Evolutionary conservation across 108 stramenopile species (phyloP), one percentile per base, ranked within the genome.

Genomic region (Nannochloropsis gaditana): DNA sequence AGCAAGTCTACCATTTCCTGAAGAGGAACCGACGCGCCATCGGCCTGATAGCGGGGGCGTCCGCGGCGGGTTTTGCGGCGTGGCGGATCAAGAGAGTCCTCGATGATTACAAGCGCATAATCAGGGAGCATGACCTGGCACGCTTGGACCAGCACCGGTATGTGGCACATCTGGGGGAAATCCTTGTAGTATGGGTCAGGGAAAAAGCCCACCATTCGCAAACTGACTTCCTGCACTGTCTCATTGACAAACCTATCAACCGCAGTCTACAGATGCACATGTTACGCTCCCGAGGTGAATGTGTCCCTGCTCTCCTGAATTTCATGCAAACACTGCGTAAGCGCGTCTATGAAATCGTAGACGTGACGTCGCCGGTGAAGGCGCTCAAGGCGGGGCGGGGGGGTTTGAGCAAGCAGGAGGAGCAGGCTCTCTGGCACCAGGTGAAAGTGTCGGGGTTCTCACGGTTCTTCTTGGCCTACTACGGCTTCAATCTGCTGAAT

Each of bases 301-400:
- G 85, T 82, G 9, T 81, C 1, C 43, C 85, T 19, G 88, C 88
- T 11, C 59, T 89, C 42, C 50, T 43, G 5, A 89, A 83, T 44
- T 89, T 89, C 82, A 43, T 89, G 21, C 88, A 84, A 21, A 85
- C 88, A 1, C 88, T 88, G 79, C 79, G 85, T 5, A 82, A 81
- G 44, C 84, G 88, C 50, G 84, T 88, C n/a, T 83, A 85, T 42
- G 31, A 59, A 9, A 82, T 84, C n/a, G 88, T 84, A 10, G 88
- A 88, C 82, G 84, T 88, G 11, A 83, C 85, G 6, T 44, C 82
- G 10, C 88, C 88, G 44, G 88, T 88, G 31, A 83, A 83, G 41
- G 82, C 42, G 43, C 43, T 43, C 82, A 43, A 82, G 0, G 43
- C 82, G 17, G 59, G 59, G 15, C 59, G 59, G n/a, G 59, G 59